Evolutionary conservation across 1,284 basidiomycete species (phyloP), one percentile per base, ranked within the genome.

Genomic region (Apiotrichum sp.): DNA sequence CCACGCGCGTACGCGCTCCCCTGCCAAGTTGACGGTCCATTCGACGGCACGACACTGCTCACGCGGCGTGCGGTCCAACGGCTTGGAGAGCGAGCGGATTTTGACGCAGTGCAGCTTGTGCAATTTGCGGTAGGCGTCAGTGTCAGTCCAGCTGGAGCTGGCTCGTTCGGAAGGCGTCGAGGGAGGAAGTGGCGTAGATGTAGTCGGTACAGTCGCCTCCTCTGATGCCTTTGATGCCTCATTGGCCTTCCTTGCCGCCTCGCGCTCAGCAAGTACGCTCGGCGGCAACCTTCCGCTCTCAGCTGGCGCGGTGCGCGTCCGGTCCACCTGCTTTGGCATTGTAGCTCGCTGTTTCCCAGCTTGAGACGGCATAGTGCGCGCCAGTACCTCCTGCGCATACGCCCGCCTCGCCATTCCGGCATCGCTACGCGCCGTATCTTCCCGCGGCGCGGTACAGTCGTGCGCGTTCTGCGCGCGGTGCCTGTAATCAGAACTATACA

Each of bases 71-170:
- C 50, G 44, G 32, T 66, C 61, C 6, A 73, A 59, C 9, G 68
- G 65, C 43, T 55, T 62, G 6, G 72, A 65, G 7, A 63, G 38
- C 0, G 63, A 63, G 5, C 65, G 57, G 9, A 70, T 49, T 53
- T 73, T 74, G 35, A 63, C 53, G 10, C 67, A 16, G 40, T 73
- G 69, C 11, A 73, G 47, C 33, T 74, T 70, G 61, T 62, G 68
- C 39, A 72, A 22, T 48, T 69, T 73, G 10, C 65, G 66, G 31
- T 62, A 62, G 8, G 51, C 54, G 35, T 31, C 31, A 3, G 45
- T n/a, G n/a, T 38, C 22, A 2, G 47, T 48, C 35, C 35, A 48
- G 40, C 10, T n/a, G 9, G 22, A 22, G 22, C 22, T 22, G 22
- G 22, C 22, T 22, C 22, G 22, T 22, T 22, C 22, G 22, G 22